Conservation (phyloP, 495 filamentous ascomycete genomes). For the Penicillium lagena region DNA sequence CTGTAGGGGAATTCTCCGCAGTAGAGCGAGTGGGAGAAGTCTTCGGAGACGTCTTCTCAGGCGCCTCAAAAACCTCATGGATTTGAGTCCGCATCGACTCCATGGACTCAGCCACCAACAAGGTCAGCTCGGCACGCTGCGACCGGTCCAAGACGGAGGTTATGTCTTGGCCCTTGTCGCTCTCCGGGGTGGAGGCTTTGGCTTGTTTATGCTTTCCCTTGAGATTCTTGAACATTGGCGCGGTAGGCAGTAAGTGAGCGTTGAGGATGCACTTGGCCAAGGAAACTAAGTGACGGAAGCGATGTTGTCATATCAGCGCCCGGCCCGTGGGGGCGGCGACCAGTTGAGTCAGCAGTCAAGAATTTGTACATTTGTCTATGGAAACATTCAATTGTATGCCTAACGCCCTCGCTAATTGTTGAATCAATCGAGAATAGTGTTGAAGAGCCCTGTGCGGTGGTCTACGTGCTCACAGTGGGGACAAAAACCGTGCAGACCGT, state of each 20-base stretch:
- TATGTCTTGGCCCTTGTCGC: slow-evolving; percentile 35
- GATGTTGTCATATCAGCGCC: too few relatives aligned
- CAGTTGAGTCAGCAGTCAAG: too few relatives aligned
- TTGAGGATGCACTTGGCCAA: too few relatives aligned
- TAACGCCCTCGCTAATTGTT: too few relatives aligned
- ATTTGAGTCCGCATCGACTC: slow-evolving; percentile 39
- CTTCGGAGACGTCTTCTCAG: slow-evolving; percentile 2
- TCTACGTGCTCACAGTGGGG: slow-evolving; percentile 6
- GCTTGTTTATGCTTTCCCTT: slow-evolving; percentile 31
- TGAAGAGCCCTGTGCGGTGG: too few relatives aligned
- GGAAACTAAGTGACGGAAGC: too few relatives aligned
- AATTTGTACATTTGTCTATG: too few relatives aligned
- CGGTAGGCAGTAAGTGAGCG: background rate
- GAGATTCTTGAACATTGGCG: slow-evolving; percentile 32
- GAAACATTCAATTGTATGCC: too few relatives aligned
- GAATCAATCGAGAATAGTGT: too few relatives aligned
- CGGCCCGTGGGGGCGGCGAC: too few relatives aligned
- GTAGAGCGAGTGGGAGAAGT: background rate
- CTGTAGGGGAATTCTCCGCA: background rate
- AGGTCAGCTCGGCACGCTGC: slow-evolving; percentile 42
- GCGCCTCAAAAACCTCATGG: slow-evolving; percentile 32
- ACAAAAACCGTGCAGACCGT: slow-evolving; percentile 52
- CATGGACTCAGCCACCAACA: slow-evolving; percentile 36
- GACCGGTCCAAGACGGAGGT: slow-evolving; percentile 44
- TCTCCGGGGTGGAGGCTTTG: slow-evolving; percentile 12